Base-by-base conservation (phyloP, 176 grass and related monocot genomes). In the Eleusine coracana region DNA sequence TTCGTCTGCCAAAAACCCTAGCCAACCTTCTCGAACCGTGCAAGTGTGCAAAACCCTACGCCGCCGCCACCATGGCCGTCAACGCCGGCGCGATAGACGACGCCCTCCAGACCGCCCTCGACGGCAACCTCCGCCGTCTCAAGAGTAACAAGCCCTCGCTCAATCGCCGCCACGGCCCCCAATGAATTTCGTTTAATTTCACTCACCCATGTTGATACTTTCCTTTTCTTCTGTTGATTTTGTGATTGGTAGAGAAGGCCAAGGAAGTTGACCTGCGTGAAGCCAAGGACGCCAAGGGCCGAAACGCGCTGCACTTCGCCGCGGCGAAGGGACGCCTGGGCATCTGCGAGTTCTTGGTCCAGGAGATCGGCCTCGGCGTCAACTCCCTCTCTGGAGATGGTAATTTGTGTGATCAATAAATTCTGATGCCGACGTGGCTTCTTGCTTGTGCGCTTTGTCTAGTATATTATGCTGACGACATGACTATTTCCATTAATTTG, bases 251-350 rank as follows among this genome's bases (percentile, higher is more conserved):
- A 88, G 78, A 68, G 12, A 60, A 62, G 72, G 42, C 50, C 13
- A 88, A 68, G 42, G 66, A 66, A 44, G 37, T 83, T 66, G 73
- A 79, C 41, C 39, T 85, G 54, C 69, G 16, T 1, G 67, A 15
- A 79, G 74, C 76, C 9, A 82, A 79, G 60, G 72, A 82, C 78
- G 14, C 3, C 10, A 55, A 25, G 3, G 88, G 84, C 29, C 74
- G 55, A 5, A 71, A 52, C 27, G 84, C 66, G 5, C 82, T 90
- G 3, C 88, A 90, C 82, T 74, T 77, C 36, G 80, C 88, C 14
- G 79, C 88, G 7, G 37, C 23, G n/a, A 70, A 70, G 29, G 84
- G 88, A 5, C 61, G 18, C 29, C 75, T 56, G 38, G 45, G 83
- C 23, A 52, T 51, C 27, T 86, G 83, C 73, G 81, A 77, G 66